phyloP scores from a whole-genome alignment of 2,329 filamentous ascomycete genomes.

The Didymella pinodella region DNA sequence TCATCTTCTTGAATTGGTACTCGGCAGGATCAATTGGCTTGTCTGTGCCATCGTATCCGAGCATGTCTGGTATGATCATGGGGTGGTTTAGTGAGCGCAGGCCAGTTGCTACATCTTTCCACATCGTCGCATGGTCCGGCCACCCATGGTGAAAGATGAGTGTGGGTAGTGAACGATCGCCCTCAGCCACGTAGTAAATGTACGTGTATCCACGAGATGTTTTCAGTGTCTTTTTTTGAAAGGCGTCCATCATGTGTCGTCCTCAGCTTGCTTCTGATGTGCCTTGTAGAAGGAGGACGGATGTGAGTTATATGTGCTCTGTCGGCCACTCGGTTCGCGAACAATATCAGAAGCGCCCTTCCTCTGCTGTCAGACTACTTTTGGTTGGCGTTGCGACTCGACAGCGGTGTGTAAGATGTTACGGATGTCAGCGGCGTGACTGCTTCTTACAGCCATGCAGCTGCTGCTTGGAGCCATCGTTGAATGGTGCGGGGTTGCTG shows the following conservation, averaged over 20 bases:
- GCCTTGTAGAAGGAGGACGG: background rate
- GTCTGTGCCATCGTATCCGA: constrained; percentile 51
- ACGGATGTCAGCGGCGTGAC: constrained; percentile 1
- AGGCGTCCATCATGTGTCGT: constrained; percentile 32
- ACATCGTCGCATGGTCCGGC: constrained; percentile 58
- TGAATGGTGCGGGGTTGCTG: constrained; percentile 7
- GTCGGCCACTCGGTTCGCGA: background rate
- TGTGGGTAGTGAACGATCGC: constrained; percentile 32
- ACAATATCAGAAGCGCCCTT: background rate
- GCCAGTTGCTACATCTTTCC: constrained; percentile 53
- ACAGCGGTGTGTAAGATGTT: constrained; percentile 2
- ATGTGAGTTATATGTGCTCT: background rate
- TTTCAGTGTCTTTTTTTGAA: constrained; percentile 39
- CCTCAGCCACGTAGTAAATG: constrained; percentile 37
- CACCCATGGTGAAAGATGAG: constrained; percentile 59
- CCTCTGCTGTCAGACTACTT: background rate
- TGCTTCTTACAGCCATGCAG: constrained; percentile 1
- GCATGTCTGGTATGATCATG: constrained; percentile 50
- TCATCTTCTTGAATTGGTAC: constrained; percentile 36
- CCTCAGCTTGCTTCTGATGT: background rate
- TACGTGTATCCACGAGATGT: constrained; percentile 40
- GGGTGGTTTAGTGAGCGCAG: constrained; percentile 53
- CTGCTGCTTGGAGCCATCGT: background rate
- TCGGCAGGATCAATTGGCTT: constrained; percentile 37
- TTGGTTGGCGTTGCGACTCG: background rate